Evolutionary conservation across 192 early-diverging fungal genomes (phyloP).

Genomic region (Backusella liffmaniae): DNA sequence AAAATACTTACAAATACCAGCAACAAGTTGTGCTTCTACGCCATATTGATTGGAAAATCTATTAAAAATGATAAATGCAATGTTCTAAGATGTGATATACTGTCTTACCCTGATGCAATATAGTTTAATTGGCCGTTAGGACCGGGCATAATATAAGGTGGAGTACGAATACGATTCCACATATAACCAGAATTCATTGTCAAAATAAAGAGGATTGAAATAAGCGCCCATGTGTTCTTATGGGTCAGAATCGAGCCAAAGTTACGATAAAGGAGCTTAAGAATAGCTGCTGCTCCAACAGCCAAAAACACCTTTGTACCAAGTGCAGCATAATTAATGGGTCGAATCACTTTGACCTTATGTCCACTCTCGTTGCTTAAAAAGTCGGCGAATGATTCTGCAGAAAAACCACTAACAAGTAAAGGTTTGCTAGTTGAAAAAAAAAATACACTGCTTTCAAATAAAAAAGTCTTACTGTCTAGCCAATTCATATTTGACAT

Average conservation of each 20-base stretch:
- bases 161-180: conserved; percentile 83
- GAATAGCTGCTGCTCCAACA: conserved; percentile 29
- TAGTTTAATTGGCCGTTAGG: conserved; percentile 54
- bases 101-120: conserved; percentile 52
- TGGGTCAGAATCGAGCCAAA: conserved; percentile 47
- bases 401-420: conserved; percentile 52
- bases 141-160: conserved; percentile 58
- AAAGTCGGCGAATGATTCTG: conserved; percentile 64
- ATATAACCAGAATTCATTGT: conserved; percentile 79
- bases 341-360: conserved; percentile 44
- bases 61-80: neutral
- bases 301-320: conserved; percentile 35
- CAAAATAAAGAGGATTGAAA: conserved; percentile 57
- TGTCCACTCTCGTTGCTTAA: conserved; percentile 41
- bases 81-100: neutral
- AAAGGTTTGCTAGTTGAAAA: too few relatives aligned
- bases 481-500: conserved; percentile 60
- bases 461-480: neutral
- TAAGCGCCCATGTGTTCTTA: conserved; percentile 56
- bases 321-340: conserved; percentile 55
- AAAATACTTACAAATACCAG: conserved; percentile 60
- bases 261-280: conserved; percentile 41
- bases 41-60: conserved; percentile 66
- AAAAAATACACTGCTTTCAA: too few relatives aligned
- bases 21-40: conserved; percentile 70